Base-by-base conservation (phyloP, 441 rosid species). In the Manihot esculenta region DNA sequence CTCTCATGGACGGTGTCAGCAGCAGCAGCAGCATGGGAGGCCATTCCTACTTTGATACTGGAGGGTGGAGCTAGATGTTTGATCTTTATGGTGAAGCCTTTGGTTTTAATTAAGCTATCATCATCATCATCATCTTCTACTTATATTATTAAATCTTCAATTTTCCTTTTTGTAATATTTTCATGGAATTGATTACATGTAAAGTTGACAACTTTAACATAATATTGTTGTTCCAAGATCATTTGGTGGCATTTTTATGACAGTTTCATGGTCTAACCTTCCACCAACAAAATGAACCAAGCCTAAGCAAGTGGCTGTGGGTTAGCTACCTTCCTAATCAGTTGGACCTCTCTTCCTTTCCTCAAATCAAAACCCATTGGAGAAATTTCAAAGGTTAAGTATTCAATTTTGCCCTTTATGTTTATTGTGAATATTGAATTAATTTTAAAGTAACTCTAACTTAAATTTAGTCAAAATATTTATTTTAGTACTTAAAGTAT, bases 1-100 rank as follows among this genome's bases (percentile, higher is more conserved):
- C 88, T 26, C 77, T 84, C 24, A 59, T 73, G 77, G 84, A 82
- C 14, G 83, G 81, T 15, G 82, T 74, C 35, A 18, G 78, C 1
- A 54, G 74, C 35, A 18, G 78, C 1, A 54, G 74, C 21, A 66
- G 53, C 42, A 27, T 27, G 0, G 73, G 60, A 26, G 69, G 20
- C 12, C 44, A 80, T 2, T 11, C 77, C 11, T 81, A 48, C 79
- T 74, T 62, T 0, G 72, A 66, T 38, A n/a, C 62, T 41, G 68
- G 70, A 18, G 79, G 79, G 66, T 26, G 80, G n/a, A 47, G 38
- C 12, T 48, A 10, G 60, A 18, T 13, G 5, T 45, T 58, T 59
- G 47, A 23, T 65, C 47, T 13, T 5, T 3, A 30, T 30, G 35
- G 35, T 30, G 2, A 30, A 30, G n/a, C n/a, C n/a, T n/a, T n/a